A percentile compares a stretch with the other conserved stretches of the same genome.
These are phyloP conservation scores for Hypoxylon sp. DNA, from an alignment of 2,329 filamentous ascomycete genomes.

Conservation along the genomic window DNA sequence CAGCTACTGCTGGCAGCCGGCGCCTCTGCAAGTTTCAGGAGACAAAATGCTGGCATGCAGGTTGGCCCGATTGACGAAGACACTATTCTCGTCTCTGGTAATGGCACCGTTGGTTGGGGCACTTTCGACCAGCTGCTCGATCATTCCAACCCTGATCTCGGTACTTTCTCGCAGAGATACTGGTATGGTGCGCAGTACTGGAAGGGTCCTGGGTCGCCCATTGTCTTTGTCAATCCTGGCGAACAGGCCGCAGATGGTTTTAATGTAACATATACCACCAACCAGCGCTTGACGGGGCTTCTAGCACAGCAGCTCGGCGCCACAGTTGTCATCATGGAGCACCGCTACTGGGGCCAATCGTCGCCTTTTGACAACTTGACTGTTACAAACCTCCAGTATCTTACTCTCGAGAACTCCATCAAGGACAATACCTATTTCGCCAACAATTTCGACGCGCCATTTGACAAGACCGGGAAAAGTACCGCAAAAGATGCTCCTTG, in stretches of 20 bases:
- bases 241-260: conserved; percentile 57
- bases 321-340: conserved; percentile 60
- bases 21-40: conserved; percentile 49
- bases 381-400: conserved; percentile 57
- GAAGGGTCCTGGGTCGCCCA: conserved; percentile 59
- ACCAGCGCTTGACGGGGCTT: conserved; percentile 57
- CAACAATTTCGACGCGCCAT: conserved; percentile 64
- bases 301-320: conserved; percentile 59
- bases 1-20: conserved; percentile 52
- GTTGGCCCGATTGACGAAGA: conserved; percentile 51
- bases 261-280: conserved; percentile 61
- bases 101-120: conserved; percentile 49
- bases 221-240: conserved; percentile 60
- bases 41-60: conserved; percentile 48
- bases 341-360: conserved; percentile 62
- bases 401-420: conserved; percentile 61
- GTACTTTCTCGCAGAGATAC: conserved; percentile 60
- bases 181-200: conserved; percentile 61
- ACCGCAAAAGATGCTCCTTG: conserved; percentile 67
- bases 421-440: conserved; percentile 61
- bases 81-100: conserved; percentile 36
- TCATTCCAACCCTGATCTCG: conserved; percentile 58
- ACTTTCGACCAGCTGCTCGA: conserved; percentile 61
- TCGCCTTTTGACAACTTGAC: conserved; percentile 57
- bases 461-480: conserved; percentile 62